Evolutionary conservation across 306 rosid species (phyloP).

Genomic region (Dryas drummondii): DNA sequence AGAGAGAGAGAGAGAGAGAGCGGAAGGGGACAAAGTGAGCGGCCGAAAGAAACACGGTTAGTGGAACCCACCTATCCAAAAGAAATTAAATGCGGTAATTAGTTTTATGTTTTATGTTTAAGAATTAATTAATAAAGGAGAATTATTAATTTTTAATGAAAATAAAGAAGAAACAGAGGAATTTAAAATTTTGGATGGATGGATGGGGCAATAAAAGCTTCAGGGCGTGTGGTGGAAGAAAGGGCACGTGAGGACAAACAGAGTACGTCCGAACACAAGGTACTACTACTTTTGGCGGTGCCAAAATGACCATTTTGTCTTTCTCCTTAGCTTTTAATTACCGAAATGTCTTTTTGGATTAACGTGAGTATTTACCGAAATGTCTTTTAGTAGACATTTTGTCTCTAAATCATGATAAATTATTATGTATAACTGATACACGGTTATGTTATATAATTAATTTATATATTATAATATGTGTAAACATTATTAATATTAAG

Average conservation of each 20-base stretch:
- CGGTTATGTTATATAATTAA: too few species aligned
- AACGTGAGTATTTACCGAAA: background rate
- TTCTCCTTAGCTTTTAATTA: background rate
- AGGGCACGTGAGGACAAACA: constrained; percentile 27
- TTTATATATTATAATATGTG: too few species aligned
- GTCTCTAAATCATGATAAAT: too few species aligned
- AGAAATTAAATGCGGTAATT: constrained; percentile 3
- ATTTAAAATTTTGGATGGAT: constrained; percentile 15
- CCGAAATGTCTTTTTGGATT: background rate
- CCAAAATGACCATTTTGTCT: background rate
- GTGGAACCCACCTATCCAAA: constrained; percentile 47
- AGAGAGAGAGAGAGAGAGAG: background rate
- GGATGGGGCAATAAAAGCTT: constrained; percentile 20
- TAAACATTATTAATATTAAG: too few species aligned
- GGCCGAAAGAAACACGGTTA: constrained; percentile 53
- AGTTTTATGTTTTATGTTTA: background rate
- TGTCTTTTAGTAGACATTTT: too few species aligned
- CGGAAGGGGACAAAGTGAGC: constrained; percentile 41
- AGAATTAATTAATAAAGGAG: background rate
- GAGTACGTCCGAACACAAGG: constrained; percentile 15
- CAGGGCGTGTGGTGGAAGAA: constrained; percentile 24
- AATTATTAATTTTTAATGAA: background rate
- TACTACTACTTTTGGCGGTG: background rate
- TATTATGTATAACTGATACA: too few species aligned
- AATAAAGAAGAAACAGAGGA: background rate